These are phyloP conservation scores for Achlya hypogyna DNA, from an alignment of 352 stramenopile genomes.

Conservation along the genomic window DNA sequence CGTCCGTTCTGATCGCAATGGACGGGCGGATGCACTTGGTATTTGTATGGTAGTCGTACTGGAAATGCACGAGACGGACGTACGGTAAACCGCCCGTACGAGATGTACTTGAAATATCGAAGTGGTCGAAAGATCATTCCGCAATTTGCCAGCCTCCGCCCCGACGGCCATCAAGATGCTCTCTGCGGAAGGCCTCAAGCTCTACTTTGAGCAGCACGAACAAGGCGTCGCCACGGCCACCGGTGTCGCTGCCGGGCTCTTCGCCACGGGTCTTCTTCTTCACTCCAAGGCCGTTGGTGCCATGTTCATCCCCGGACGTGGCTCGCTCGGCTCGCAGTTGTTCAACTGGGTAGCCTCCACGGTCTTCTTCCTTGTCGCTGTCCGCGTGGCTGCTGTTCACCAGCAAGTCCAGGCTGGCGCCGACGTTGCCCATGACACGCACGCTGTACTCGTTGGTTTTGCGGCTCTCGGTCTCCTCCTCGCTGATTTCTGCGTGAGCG, in stretches of 20 bases:
- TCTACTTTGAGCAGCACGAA: constrained; percentile 19
- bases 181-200: constrained; percentile 1
- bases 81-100: background rate
- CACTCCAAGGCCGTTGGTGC: constrained; percentile 16
- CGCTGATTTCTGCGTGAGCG: constrained; percentile 12
- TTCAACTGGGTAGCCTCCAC: constrained; percentile 8
- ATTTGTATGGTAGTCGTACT: background rate
- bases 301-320: constrained; percentile 1
- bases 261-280: background rate
- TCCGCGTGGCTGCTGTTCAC: background rate
- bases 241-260: background rate
- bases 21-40: background rate
- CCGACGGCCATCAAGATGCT: no score
- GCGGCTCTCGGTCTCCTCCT: constrained; percentile 14
- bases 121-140: constrained; percentile 12
- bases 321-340: background rate
- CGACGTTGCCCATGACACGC: background rate
- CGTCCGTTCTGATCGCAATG: background rate
- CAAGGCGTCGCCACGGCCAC: constrained; percentile 16
- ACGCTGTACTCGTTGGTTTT: background rate
- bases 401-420: background rate
- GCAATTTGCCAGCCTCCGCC: background rate
- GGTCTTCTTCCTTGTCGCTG: background rate
- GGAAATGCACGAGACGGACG: background rate
- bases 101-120: background rate